Evolutionary conservation across 179 eudicot genomes (phyloP).

Genomic region (Silene vulgaris): DNA sequence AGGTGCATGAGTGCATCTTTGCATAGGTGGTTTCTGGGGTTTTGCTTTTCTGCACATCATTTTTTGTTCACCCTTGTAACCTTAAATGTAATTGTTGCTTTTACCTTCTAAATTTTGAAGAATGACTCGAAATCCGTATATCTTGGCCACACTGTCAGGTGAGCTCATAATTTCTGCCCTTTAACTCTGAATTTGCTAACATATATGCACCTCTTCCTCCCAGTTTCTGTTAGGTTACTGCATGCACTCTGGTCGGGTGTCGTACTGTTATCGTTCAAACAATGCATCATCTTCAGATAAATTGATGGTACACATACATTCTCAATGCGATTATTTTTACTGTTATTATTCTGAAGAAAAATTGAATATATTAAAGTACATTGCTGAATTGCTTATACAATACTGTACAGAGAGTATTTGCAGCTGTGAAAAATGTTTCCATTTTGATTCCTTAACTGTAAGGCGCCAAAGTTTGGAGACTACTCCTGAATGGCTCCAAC

Average conservation of each 20-base stretch:
- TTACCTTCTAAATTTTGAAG: neutral
- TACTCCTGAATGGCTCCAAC: neutral
- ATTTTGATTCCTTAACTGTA: neutral
- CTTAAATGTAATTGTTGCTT: neutral
- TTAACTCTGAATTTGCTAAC: neutral
- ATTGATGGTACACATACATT: neutral
- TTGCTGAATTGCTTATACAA: neutral
- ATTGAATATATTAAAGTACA: constrained; percentile 5
- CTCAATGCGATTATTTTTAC: neutral
- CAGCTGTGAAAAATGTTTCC: neutral
- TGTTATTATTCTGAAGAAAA: neutral
- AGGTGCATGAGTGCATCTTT: neutral
- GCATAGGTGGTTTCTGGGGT: neutral
- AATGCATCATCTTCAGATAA: neutral
- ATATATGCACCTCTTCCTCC: neutral
- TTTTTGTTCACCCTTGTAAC: neutral
- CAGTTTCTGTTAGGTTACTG: neutral
- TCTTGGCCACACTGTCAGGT: no score
- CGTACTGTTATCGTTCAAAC: neutral
- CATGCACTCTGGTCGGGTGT: neutral
- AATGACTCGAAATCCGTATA: no score
- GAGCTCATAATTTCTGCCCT: neutral
- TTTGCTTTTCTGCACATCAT: neutral
- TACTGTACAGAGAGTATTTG: neutral
- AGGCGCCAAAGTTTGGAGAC: neutral